Percentiles rank a stretch among this genome's conserved stretches.
Conservation (phyloP, 2,329 filamentous ascomycete species). For the Aureobasidium namibiae region DNA sequence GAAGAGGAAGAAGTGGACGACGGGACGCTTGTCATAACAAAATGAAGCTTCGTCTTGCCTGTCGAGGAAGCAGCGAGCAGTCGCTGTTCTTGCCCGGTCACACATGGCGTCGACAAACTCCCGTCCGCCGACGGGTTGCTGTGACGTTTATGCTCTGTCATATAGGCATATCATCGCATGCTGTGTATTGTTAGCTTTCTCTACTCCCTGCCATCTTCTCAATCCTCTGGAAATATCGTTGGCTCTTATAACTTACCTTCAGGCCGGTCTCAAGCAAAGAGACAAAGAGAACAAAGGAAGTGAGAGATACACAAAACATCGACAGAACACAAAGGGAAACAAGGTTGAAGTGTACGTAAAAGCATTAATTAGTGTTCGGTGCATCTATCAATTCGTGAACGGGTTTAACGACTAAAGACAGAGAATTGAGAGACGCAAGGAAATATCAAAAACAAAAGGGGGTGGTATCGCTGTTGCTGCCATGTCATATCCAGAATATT, state of each 20-base stretch:
- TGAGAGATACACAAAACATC: neutral
- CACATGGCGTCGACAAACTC: neutral
- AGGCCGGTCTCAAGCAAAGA: neutral
- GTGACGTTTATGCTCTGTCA: too few relatives aligned
- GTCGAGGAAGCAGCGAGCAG: neutral
- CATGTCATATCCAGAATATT: constrained; percentile 3
- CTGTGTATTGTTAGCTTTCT: neutral
- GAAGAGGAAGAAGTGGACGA: neutral
- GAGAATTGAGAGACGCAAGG: neutral
- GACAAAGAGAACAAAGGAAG: neutral
- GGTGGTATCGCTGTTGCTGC: constrained; percentile 4
- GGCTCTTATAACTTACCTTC: neutral
- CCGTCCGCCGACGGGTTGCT: neutral
- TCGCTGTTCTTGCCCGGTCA: neutral
- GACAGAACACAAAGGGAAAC: neutral
- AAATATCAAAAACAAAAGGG: neutral
- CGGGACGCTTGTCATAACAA: too few relatives aligned
- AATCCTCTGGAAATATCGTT: neutral
- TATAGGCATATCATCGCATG: neutral
- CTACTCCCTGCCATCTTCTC: too few relatives aligned
- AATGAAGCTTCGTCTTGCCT: neutral
- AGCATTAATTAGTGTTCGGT: constrained; percentile 7
- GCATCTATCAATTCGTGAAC: constrained; percentile 9
- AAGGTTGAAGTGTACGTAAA: neutral
- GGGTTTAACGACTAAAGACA: neutral